These are phyloP conservation scores for Pichia terricola DNA, from an alignment of 1,139 yeast species.

Conservation along the genomic window DNA sequence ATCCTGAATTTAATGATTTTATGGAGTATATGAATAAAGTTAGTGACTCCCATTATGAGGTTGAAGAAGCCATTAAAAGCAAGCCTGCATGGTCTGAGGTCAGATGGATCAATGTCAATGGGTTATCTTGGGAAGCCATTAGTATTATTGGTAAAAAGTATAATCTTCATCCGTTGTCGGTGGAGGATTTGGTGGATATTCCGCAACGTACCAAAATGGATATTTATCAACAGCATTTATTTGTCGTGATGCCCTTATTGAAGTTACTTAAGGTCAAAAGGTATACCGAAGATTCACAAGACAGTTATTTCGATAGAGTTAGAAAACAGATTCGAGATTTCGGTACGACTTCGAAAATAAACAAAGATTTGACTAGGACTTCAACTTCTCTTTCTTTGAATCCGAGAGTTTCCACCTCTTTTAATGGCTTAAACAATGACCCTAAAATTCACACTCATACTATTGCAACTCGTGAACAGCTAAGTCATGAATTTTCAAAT, in stretches of 20 bases:
- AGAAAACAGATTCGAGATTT: slow-evolving; percentile 1
- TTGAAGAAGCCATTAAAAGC: slow-evolving; percentile 18
- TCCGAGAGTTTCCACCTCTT: background rate
- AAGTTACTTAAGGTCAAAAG: slow-evolving; percentile 28
- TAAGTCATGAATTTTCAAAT: slow-evolving; percentile 8
- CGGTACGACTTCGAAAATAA: background rate
- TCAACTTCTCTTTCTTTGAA: background rate
- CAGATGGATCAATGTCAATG: slow-evolving; percentile 47
- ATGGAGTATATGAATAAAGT: slow-evolving; percentile 16
- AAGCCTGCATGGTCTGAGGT: slow-evolving; percentile 39
- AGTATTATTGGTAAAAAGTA: slow-evolving; percentile 37
- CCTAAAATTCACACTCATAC: slow-evolving; percentile 3
- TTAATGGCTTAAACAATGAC: background rate
- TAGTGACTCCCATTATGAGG: slow-evolving; percentile 16
- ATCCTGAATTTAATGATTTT: slow-evolving; percentile 8
- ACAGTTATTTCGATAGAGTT: slow-evolving; percentile 2
- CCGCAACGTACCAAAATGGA: slow-evolving; percentile 50
- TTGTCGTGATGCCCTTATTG: slow-evolving; percentile 41
- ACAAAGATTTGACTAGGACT: background rate
- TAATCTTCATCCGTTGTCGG: slow-evolving; percentile 37
- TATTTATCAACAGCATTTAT: slow-evolving; percentile 37
- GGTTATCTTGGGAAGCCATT: slow-evolving; percentile 47
- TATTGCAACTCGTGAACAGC: slow-evolving; percentile 9
- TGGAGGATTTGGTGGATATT: slow-evolving; percentile 50
- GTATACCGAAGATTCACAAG: slow-evolving; percentile 2